Evolutionary conservation across 1,139 yeast species (phyloP), one percentile per base, ranked within the genome.

Genomic region (Blastobotrys buckinghamii): DNA sequence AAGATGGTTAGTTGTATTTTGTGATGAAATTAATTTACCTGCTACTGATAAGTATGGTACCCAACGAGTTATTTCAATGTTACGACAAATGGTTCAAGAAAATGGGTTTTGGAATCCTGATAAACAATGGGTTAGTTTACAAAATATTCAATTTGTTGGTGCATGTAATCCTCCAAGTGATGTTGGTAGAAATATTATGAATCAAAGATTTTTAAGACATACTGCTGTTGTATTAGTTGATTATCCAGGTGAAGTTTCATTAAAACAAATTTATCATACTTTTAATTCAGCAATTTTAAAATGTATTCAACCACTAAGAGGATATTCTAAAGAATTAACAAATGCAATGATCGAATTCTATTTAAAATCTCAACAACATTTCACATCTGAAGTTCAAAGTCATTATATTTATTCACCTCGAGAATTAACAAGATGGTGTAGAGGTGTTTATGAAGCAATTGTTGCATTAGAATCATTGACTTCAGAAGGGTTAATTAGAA

Each of bases 111-210:
- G 96, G 95, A 65, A 74, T 1, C 61, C 66, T 12, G 81, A 79
- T 36, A 72, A 73, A 47, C 75, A 74, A 39, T 90, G 96, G 96
- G 79, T 90, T 1, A 57, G 70, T 0, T 54, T 88, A n/a, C 70
- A 74, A 16, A 76, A 80, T 47, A 73, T 92, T 36, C 95, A 85
- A 60, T 77, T 92, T 68, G 95, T 90, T 12, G 97, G 95, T 6
- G 97, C 98, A 0, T 92, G 97, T 64, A 92, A 92, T 60, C 92
- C 97, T 0, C 83, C 96, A 0, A 73, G 81, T 1, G 95, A 87
- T 64, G 78, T 81, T 1, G 96, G 97, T 0, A 74, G 98, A 55
- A 71, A 75, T 16, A 65, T 63, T 2, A 63, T 92, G 33, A 70
- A 81, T 1, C 64, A 70, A n/a, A 70, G 97, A 46, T 83, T 90